Percentiles rank a stretch among this genome's conserved stretches.
Conservation (phyloP, 331 rosid species). For the Malus hybrid region DNA sequence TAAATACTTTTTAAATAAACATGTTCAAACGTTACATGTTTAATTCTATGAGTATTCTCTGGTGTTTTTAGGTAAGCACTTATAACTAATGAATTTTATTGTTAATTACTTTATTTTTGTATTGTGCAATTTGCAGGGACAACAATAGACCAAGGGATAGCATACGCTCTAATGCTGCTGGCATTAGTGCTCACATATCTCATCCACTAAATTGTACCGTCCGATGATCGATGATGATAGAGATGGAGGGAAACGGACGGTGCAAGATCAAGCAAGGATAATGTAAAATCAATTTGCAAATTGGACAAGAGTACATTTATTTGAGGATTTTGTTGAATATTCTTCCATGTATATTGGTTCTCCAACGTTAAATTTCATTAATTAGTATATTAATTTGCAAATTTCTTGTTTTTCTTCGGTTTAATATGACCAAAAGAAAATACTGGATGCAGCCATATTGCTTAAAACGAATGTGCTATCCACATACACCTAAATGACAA, state of each 20-base stretch:
- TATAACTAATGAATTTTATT: not conserved
- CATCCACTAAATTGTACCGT: slow-evolving; percentile 35
- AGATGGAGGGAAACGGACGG: not conserved
- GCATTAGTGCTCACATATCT: slow-evolving; percentile 72
- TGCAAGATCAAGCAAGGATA: too few species aligned
- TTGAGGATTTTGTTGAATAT: not conserved
- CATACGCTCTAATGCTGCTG: slow-evolving; percentile 59
- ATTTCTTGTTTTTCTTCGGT: not conserved
- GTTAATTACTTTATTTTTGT: not conserved
- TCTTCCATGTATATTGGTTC: not conserved
- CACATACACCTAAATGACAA: not conserved
- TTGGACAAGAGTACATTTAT: not conserved
- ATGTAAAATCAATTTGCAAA: not conserved
- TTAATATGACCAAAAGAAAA: not conserved
- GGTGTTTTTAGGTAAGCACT: not conserved
- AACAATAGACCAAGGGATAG: slow-evolving; percentile 67
- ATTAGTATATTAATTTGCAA: not conserved
- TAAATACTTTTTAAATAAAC: not conserved
- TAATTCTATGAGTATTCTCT: not conserved
- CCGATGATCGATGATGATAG: not conserved
- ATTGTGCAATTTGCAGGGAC: slow-evolving; percentile 43
- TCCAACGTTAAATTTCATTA: not conserved
- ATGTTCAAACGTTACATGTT: not conserved
- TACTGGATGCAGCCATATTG: not conserved
- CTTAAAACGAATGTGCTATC: too few species aligned